Base-by-base conservation (phyloP, 2,329 filamentous ascomycete species). In the Chrysoporthe deuterocubensis region DNA sequence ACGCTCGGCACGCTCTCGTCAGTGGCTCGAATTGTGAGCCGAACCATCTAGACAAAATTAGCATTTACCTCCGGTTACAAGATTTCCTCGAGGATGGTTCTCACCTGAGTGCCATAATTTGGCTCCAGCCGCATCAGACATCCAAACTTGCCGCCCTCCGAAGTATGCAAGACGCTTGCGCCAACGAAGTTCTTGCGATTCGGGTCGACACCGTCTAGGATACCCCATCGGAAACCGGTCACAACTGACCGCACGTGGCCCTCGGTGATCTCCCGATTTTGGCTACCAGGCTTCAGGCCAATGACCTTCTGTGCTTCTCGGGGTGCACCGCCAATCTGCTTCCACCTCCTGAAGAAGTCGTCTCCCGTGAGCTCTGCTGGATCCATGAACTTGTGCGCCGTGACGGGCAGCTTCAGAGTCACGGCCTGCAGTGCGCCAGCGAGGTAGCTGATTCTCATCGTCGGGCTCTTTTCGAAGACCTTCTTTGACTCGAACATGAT, bases 321-420 rank as follows among this genome's bases (percentile, higher is more conserved):
- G 1, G 94, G 90, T 1, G 89, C 88, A 5, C 92, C 93, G 14
- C 96, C 96, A 74, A 99, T 98, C 81, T 99, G 96, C 84, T 97
- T 96, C 96, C 96, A 99, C 63, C 96, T 87, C 84, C 96, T 97
- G 87, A 99, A 99, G 81, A 98, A 99, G 76, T 99, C 96, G 64
- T 99, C 96, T 0, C 91, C 89, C 7, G 88, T 88, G 50, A 99
- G 83, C 67, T 96, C 91, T 0, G 96, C 94, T 0, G 92, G 89
- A 71, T 97, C 94, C 94, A 98, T 97, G 76, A 97, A 99, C 78
- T 97, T 97, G 80, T 98, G 95, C 65, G 95, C 87, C 0, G 92
- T 84, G 4, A 99, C 87, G 0, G 96, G 96, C 4, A 99, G 85
- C 78, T 96, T 95, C 52, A 99, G 83, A 0, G 96, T 99, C 50